These are phyloP conservation scores for Polyporus tsugae DNA, from an alignment of 1,284 basidiomycete species.

Conservation along the genomic window DNA sequence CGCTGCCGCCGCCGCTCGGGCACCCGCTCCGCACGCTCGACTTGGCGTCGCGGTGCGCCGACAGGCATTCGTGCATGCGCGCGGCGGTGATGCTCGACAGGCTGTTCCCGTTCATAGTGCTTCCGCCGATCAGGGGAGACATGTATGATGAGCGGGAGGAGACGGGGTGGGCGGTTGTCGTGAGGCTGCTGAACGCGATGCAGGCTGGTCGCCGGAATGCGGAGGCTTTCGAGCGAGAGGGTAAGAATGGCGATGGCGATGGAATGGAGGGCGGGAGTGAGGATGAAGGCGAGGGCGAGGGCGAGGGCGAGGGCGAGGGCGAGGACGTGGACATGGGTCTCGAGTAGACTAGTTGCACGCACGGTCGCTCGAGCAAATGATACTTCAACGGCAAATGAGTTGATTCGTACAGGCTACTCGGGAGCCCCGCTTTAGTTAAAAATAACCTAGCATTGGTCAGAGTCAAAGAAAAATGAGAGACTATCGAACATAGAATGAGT, in stretches of 20 bases:
- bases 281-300: no score
- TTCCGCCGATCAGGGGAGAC: neutral
- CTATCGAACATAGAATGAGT: no score
- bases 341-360: no score
- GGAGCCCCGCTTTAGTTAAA: no score
- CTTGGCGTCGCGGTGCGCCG: neutral
- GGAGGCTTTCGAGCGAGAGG: neutral
- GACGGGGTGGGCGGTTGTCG: neutral
- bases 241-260: neutral
- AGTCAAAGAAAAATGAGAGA: no score
- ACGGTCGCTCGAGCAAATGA: no score
- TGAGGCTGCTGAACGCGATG: neutral
- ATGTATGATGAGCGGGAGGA: neutral
- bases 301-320: no score
- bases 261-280: no score
- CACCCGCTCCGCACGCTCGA: neutral
- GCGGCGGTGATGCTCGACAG: slow-evolving; percentile 2
- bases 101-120: slow-evolving; percentile 7
- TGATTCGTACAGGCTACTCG: no score
- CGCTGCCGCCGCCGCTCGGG: neutral
- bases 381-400: no score
- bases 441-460: no score
- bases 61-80: neutral
- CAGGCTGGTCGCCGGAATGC: neutral
- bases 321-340: no score